phyloP scores from a whole-genome alignment of 257 asterid species.

The Solanum acaule region DNA sequence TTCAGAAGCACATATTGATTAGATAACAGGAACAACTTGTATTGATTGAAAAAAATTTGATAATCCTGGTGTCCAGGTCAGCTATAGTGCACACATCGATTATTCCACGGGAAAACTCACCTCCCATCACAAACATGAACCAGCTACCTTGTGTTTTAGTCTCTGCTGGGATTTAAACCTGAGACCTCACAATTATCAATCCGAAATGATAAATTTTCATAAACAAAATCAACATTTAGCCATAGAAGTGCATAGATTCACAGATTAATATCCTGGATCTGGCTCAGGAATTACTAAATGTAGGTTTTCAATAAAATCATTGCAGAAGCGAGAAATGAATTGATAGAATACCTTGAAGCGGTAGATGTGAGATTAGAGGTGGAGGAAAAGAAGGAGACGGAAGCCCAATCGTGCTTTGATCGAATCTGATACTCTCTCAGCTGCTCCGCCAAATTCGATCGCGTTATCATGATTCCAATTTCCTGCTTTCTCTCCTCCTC shows the following conservation, averaged over 20 bases:
- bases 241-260: background rate
- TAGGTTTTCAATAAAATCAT: background rate
- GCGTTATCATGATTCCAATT: slow-evolving; percentile 51
- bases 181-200: background rate
- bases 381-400: slow-evolving; percentile 76
- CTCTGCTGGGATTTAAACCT: background rate
- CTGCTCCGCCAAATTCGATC: slow-evolving; percentile 94
- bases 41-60: background rate
- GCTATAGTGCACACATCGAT: background rate
- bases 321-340: background rate
- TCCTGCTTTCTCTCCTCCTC: background rate
- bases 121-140: background rate
- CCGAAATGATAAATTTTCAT: background rate
- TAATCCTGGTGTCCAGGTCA: background rate
- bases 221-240: background rate
- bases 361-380: slow-evolving; percentile 32
- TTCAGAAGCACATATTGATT: background rate
- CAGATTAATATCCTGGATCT: background rate
- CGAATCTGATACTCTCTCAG: slow-evolving; percentile 83
- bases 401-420: slow-evolving; percentile 83
- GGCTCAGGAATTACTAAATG: background rate
- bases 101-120: background rate
- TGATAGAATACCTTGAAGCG: background rate
- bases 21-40: background rate
- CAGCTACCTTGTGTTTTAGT: background rate